Percentiles rank a stretch among this genome's conserved stretches.
phyloP scores from a whole-genome alignment of 202 grass and related monocot genomes.

The Setaria italica region DNA sequence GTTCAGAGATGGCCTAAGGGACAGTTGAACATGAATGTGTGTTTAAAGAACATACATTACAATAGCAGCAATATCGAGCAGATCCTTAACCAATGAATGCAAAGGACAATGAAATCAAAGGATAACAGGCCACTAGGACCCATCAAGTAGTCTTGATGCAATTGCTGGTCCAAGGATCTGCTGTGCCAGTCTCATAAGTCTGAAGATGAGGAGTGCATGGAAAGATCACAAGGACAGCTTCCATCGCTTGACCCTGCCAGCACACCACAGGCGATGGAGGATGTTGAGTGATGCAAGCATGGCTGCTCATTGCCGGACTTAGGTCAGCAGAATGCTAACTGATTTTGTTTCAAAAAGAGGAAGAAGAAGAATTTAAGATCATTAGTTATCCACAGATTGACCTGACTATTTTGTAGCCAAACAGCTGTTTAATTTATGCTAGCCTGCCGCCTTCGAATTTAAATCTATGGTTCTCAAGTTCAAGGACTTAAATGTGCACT shows the following conservation, averaged over 20 bases:
- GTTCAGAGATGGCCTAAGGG: not conserved
- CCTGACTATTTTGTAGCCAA: not conserved
- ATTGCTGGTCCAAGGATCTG: not conserved
- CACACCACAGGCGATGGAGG: not conserved
- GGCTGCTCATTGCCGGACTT: not conserved
- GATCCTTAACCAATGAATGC: not conserved
- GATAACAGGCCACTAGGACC: not conserved
- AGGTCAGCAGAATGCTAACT: not conserved
- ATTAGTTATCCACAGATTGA: not conserved
- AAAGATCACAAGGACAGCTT: not conserved
- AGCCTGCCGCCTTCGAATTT: not conserved
- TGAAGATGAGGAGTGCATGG: not conserved
- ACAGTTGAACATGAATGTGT: not conserved
- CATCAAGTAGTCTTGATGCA: not conserved
- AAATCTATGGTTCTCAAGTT: not conserved
- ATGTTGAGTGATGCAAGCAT: not conserved
- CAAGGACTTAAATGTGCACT: not conserved
- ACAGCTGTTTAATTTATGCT: not conserved
- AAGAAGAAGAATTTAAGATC: not conserved
- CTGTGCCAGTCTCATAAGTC: not conserved
- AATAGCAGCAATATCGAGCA: not conserved
- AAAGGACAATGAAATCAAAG: not conserved
- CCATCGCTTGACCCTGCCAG: not conserved
- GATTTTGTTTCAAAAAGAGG: not conserved
- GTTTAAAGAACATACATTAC: constrained; percentile 16